phyloP scores from a whole-genome alignment of 2,329 filamentous ascomycete genomes.

The Sphaerulina vaccinii region DNA sequence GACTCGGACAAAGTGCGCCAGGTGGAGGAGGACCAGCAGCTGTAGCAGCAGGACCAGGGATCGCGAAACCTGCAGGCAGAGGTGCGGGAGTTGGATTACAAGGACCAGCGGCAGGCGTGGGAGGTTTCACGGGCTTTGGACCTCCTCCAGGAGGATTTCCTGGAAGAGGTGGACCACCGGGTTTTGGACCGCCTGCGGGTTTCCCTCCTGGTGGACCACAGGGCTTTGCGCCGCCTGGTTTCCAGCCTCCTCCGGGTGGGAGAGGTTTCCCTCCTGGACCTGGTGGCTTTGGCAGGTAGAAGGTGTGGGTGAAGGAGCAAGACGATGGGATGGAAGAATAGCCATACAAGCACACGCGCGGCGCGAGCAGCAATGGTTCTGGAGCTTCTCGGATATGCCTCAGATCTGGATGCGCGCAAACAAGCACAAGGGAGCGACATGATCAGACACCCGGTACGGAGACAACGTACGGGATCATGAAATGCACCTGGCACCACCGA shows the following conservation, averaged over 20 bases:
- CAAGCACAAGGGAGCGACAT: background rate
- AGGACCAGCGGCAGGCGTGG: slow-evolving; percentile 85
- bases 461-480: background rate
- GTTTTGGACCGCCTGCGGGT: slow-evolving; percentile 23
- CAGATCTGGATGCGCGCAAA: background rate
- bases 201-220: slow-evolving; percentile 34
- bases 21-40: slow-evolving; percentile 64
- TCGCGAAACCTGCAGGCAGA: slow-evolving; percentile 85
- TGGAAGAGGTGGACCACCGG: slow-evolving; percentile 40
- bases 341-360: background rate
- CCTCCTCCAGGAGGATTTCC: slow-evolving; percentile 37
- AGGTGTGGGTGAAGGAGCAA: background rate
- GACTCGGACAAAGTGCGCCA: slow-evolving; percentile 74
- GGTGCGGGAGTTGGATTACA: slow-evolving; percentile 75
- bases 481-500: slow-evolving; percentile 18
- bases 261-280: slow-evolving; percentile 35
- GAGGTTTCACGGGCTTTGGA: slow-evolving; percentile 59
- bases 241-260: slow-evolving; percentile 61
- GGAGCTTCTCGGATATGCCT: background rate
- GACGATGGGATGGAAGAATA: background rate
- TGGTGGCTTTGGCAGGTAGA: slow-evolving; percentile 34
- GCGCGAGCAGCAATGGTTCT: background rate
- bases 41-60: slow-evolving; percentile 79
- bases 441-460: no score
- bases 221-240: slow-evolving; percentile 53